Evolutionary conservation across 768 basidiomycete genomes (phyloP).

Genomic region (Termitomyces sp.): DNA sequence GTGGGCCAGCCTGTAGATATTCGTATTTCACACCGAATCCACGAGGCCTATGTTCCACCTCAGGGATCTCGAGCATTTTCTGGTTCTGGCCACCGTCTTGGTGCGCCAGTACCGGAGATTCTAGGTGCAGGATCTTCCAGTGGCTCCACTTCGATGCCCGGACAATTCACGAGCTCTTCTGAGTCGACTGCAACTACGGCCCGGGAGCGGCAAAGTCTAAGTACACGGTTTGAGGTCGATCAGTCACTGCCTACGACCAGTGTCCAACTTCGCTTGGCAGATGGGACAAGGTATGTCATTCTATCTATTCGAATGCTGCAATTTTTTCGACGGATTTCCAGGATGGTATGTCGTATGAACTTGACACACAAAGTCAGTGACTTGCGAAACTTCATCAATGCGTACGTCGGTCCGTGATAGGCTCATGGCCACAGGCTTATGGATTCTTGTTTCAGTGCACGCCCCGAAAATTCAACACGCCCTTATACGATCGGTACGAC

Average conservation of each 20-base stretch:
- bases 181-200: conserved; percentile 16
- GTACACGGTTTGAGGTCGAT: conserved; percentile 75
- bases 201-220: conserved; percentile 26
- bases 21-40: conserved; percentile 60
- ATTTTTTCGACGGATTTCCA: conserved; percentile 18
- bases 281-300: conserved; percentile 69
- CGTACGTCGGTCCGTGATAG: conserved; percentile 45
- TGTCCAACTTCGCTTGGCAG: conserved; percentile 85
- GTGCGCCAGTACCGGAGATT: conserved; percentile 59
- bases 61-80: conserved; percentile 48
- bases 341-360: conserved; percentile 85
- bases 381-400: conserved; percentile 82
- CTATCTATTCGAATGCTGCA: not conserved
- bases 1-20: conserved; percentile 83
- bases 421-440: not conserved
- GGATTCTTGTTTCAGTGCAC: conserved; percentile 40
- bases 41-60: conserved; percentile 64
- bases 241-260: conserved; percentile 77
- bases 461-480: conserved; percentile 56
- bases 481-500: conserved; percentile 81
- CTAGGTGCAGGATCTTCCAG: conserved; percentile 5
- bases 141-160: conserved; percentile 42
- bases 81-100: conserved; percentile 78
- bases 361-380: conserved; percentile 84
- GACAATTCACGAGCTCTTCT: conserved; percentile 43